Base-by-base conservation (phyloP, 306 rosid genomes). In the Castanea mollissima region DNA sequence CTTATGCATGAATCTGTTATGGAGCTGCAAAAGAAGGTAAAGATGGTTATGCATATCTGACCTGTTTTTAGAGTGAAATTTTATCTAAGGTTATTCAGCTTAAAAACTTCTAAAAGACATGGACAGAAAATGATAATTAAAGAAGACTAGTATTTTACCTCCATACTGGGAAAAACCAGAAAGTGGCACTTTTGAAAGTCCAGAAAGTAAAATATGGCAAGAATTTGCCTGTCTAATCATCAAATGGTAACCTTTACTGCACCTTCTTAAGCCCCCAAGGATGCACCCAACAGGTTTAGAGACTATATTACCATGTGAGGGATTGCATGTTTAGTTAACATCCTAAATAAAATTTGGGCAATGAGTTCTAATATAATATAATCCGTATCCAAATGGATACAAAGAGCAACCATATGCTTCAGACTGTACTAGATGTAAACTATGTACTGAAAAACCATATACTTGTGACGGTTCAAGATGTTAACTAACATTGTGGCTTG, bases 21-120 rank as follows among this genome's bases (percentile, higher is more conserved):
- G 38, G 90, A 80, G 74, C 16, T 91, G 82, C 94, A 93, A 55
- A 93, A 91, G 63, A 93, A 83, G 97, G 99, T 95, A 86, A 80
- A 75, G 46, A 67, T 16, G 5, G 38, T 16, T 31, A 31, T 29
- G 21, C 18, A 59, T 23, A 12, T 21, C 29, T 58, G 64, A 58
- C 16, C 5, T 49, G 54, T 49, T 49, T 49, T 13, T 12, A 13
- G 5, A 49, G 54, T 49, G 16, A 49, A 13, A 49, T 49, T 12
- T 10, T 49, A 49, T 49, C 54, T 3, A 49, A 49, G 16, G 54
- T 49, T 49, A 13, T 49, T 49, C 54, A 49, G 54, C 15, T 49
- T 3, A 12, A 49, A 12, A 11, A 49, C 54, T 49, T 49, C 16
- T 49, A 12, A 41, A 41, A 49, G 54, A 49, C 54, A 49, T 12